These are phyloP conservation scores for Rhizophagus sp. DNA, from an alignment of 192 early-diverging fungal genomes.

Conservation along the genomic window DNA sequence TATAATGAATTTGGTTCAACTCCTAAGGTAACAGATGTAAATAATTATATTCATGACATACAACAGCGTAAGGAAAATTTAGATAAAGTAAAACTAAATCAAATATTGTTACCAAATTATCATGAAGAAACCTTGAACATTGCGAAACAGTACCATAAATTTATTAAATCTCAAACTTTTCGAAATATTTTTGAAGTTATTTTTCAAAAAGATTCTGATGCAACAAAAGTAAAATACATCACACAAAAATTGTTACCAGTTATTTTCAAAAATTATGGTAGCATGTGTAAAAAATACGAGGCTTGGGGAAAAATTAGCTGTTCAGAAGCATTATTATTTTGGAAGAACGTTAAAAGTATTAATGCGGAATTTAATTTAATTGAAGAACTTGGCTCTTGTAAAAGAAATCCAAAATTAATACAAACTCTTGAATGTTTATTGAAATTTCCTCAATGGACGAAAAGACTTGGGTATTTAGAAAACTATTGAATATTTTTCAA, in stretches of 20 bases:
- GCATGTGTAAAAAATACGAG: not conserved
- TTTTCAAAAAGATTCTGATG: not conserved
- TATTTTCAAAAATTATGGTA: not conserved
- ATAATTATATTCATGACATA: not conserved
- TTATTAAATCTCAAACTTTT: constrained; percentile 8
- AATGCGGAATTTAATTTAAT: not conserved
- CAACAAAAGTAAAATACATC: not conserved
- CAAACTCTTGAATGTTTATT: not conserved
- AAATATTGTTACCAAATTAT: not conserved
- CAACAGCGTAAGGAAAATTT: not conserved
- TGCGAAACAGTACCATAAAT: not conserved
- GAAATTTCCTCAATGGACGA: not conserved
- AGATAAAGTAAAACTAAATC: not conserved
- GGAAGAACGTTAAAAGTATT: constrained; percentile 22
- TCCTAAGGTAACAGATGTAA: not conserved
- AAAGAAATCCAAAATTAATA: not conserved
- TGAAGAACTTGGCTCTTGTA: no score
- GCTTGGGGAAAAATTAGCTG: not conserved
- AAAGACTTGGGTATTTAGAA: not conserved
- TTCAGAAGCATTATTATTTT: not conserved
- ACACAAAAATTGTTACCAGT: not conserved
- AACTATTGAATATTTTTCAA: not conserved
- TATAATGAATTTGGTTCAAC: no score
- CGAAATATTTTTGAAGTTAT: not conserved
- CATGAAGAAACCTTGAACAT: not conserved